A percentile compares a stretch with the other conserved stretches of the same genome.
These are phyloP conservation scores for Prosopis cineraria DNA, from an alignment of 306 rosid species.

Conservation along the genomic window DNA sequence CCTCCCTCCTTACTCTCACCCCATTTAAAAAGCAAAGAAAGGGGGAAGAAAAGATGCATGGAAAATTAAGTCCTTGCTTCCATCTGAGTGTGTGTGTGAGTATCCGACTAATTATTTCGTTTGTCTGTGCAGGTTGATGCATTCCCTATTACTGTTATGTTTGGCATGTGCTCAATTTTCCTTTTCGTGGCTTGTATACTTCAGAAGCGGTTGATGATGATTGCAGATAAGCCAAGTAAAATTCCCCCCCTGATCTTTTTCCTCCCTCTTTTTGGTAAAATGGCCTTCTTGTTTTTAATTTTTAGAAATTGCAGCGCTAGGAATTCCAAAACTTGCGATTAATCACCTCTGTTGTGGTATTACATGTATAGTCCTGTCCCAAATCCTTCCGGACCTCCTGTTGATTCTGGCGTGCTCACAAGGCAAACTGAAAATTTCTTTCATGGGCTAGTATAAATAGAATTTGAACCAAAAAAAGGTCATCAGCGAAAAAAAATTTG, in stretches of 20 bases:
- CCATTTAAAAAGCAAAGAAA: neutral
- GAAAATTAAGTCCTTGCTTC: neutral
- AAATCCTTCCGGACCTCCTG: slow-evolving; percentile 3
- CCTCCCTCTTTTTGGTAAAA: too few species aligned
- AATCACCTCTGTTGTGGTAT: neutral
- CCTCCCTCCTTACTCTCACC: neutral
- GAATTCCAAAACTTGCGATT: slow-evolving; percentile 19
- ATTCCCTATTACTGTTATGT: slow-evolving; percentile 95
- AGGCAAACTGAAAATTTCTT: neutral
- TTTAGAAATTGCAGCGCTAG: neutral
- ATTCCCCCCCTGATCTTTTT: slow-evolving; percentile 20
- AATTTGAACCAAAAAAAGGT: neutral
- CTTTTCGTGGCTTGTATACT: slow-evolving; percentile 78
- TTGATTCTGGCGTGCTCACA: slow-evolving; percentile 13
- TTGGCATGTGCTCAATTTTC: slow-evolving; percentile 97
- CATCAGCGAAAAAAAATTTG: neutral
- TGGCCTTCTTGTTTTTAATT: slow-evolving; percentile 23
- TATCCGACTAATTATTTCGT: slow-evolving; percentile 35
- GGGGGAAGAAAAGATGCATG: neutral
- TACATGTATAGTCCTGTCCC: neutral
- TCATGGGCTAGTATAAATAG: neutral
- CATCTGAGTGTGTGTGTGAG: neutral
- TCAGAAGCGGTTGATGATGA: slow-evolving; percentile 83
- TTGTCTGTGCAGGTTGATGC: slow-evolving; percentile 81
- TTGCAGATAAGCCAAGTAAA: slow-evolving; percentile 92